phyloP scores from a whole-genome alignment of 1,139 yeast genomes.

The Yamadazyma siamensis region DNA sequence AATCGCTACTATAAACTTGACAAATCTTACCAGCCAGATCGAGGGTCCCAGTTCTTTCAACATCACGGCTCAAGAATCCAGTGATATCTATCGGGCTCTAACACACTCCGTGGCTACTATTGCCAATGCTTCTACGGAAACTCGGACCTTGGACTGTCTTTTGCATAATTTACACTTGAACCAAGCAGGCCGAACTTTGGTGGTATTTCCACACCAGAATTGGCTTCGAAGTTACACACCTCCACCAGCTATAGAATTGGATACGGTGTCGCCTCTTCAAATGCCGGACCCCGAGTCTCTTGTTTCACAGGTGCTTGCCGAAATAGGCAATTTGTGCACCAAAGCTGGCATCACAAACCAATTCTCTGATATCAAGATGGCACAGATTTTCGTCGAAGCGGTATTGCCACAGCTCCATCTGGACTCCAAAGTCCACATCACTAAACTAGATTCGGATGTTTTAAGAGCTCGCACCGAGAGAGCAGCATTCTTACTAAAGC shows the following conservation, averaged over 20 bases:
- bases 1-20: slow-evolving; percentile 1
- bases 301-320: neutral
- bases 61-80: slow-evolving; percentile 2
- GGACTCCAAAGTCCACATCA: no score
- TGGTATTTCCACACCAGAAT: slow-evolving; percentile 22
- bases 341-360: no score
- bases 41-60: neutral
- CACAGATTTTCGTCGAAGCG: slow-evolving; percentile 6
- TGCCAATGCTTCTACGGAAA: slow-evolving; percentile 8
- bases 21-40: neutral
- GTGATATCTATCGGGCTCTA: slow-evolving; percentile 4
- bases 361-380: slow-evolving; percentile 5
- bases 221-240: slow-evolving; percentile 4
- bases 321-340: slow-evolving; percentile 7
- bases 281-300: neutral
- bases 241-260: slow-evolving; percentile 1
- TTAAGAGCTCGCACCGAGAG: no score
- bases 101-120: slow-evolving; percentile 10
- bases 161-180: slow-evolving; percentile 18
- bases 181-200: slow-evolving; percentile 25
- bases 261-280: neutral
- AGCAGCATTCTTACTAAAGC: neutral
- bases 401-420: no score
- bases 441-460: no score
- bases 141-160: slow-evolving; percentile 8